Base-by-base conservation (phyloP, 805 yeast genomes). In the Candida anglica region DNA sequence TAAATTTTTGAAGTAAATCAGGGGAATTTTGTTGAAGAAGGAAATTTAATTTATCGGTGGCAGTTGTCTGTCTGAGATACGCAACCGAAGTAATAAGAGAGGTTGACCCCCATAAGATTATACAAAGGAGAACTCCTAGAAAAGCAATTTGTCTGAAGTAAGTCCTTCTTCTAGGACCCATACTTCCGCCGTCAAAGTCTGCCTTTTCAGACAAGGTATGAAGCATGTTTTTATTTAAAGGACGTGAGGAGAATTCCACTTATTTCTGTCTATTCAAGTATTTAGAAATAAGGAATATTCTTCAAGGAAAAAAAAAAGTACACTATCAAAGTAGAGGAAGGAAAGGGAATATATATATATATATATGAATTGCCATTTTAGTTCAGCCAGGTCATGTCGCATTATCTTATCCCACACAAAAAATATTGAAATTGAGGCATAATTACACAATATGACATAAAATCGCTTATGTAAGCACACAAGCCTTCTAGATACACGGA, bases 41-140 rank as follows among this genome's bases (percentile, higher is more conserved):
- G 16, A 15, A 26, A 5, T 17, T 10, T 10, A 5, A 15, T 5
- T 13, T 10, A 4, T 15, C 19, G 10, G 16, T 15, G 14, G 14
- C 13, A 9, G 22, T 13, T 5, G 32, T 29, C 16, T 30, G 33
- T 9, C 33, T 15, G 15, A 32, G 27, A 11, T 24, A 24, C 11
- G 34, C 34, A 8, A 32, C 18, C 3, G 34, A 9, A 11, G 23
- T n/a, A 18, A 32, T 17, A 11, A 32, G 27, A 19, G 34, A 7
- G 25, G 34, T n/a, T 3, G 34, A 32, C 15, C 34, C 34, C 28
- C 28, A 32, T 15, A 30, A 22, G 18, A 30, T 8, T 3, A 30
- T 11, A 4, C 19, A 11, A 7, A 21, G 9, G 15, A 30, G 27
- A 14, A 15, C 17, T 21, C 19, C 32, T 14, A 20, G 8, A 11